Evolutionary conservation across 345 rosid genomes (phyloP), one percentile per base, ranked within the genome.

Genomic region (Excoecaria agallocha): DNA sequence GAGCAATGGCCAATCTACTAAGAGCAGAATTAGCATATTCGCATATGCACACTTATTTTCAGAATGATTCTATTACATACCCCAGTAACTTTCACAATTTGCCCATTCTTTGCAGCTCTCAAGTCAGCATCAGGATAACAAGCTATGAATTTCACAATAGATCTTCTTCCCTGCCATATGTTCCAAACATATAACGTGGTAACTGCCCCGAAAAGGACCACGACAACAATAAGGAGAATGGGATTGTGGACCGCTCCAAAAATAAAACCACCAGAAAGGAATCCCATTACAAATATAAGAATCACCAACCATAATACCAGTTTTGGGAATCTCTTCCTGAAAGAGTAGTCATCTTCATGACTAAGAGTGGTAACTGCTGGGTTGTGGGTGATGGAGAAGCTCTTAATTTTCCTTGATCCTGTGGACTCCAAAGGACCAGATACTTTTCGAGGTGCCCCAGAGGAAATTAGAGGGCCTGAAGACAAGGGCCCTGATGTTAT

Each of bases 71-170:
- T 13, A 38, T 20, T 11, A 54, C 93, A 64, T 93, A 95, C 99
- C 96, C 98, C 96, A 20, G 97, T 87, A 80, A 94, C 86, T 87
- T 93, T 93, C 80, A 95, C 97, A 48, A 83, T 87, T 85, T 95
- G 93, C 16, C 99, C 97, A 71, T 91, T 93, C 77, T 89, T 89
- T n/a, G 96, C 96, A 76, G 89, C 88, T 88, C 99, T 83, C 49
- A 93, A 90, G 81, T 93, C 98, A 69, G 91, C 83, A 78, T 95
- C 97, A 22, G 98, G 96, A 78, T 93, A 88, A 62, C 71, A 85
- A 69, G 91, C 85, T 62, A 89, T 84, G 77, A 86, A 90, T 65
- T 86, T 87, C 57, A 81, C 59, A 70, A 91, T 85, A 57, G 90
- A 91, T 52, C 72, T 87, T 81, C 89, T 87, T 16, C 93, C 99